phyloP scores from a whole-genome alignment of 2,329 filamentous ascomycete genomes.

The Helotiales sp. region DNA sequence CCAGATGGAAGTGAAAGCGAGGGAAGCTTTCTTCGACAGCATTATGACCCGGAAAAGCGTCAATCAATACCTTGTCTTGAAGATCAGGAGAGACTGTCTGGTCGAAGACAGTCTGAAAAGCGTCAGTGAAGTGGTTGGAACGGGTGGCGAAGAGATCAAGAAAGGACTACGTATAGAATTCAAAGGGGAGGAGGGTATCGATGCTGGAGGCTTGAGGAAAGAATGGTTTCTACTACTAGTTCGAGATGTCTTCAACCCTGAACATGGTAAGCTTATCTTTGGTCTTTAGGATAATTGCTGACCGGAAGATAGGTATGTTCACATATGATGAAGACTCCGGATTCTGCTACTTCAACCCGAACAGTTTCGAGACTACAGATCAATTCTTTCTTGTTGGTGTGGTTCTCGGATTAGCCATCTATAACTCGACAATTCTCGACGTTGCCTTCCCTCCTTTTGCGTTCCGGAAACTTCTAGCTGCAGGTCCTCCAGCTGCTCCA shows the following conservation, averaged over 20 bases:
- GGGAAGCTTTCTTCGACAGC: conserved; percentile 88
- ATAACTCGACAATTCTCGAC: conserved; percentile 92
- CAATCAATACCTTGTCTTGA: conserved; percentile 76
- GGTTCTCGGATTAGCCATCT: conserved; percentile 84
- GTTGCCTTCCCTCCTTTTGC: conserved; percentile 85
- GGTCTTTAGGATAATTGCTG: conserved; percentile 10
- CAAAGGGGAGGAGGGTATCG: conserved; percentile 84
- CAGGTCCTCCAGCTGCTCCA: conserved; percentile 63
- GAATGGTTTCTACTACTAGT: conserved; percentile 93
- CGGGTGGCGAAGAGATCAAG: conserved; percentile 81
- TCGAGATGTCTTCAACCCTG: conserved; percentile 86
- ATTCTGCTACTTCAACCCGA: conserved; percentile 91
- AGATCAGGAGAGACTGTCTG: conserved; percentile 79
- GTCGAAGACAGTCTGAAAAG: conserved; percentile 84
- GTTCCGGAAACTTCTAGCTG: conserved; percentile 81
- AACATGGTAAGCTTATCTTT: conserved; percentile 64
- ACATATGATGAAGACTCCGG: conserved; percentile 87
- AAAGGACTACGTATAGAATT: conserved; percentile 87
- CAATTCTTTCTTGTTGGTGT: conserved; percentile 91
- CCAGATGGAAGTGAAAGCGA: conserved; percentile 85
- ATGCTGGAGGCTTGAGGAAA: conserved; percentile 85
- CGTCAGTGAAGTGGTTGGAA: conserved; percentile 82
- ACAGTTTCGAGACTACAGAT: conserved; percentile 86
- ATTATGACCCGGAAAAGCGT: conserved; percentile 74
- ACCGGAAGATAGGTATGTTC: conserved; percentile 70